Base-by-base conservation (phyloP, 768 basidiomycete species). In the Hydnomerulius pinastri region DNA sequence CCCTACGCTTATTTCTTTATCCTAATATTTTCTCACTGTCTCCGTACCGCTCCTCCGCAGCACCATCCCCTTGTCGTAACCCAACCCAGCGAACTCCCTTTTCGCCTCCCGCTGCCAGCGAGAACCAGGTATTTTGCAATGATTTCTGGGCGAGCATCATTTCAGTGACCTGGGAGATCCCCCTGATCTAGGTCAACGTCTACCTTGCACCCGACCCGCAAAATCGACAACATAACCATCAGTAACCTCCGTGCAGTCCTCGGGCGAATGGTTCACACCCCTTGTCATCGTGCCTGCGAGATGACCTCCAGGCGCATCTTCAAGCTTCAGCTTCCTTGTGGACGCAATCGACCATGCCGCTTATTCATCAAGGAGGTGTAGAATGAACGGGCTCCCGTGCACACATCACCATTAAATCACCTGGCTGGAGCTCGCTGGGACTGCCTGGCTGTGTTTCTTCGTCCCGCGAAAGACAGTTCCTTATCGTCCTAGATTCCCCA, bases 11-110 rank as follows among this genome's bases (percentile, higher is more conserved):
- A 28, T 43, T 49, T 43, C 32, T 23, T 35, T 27, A 32, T 23
- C 44, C 33, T 43, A 21, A 15, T 21, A 17, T 48, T 51, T 42
- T 64, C 59, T 49, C 64, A 65, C 60, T 54, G 30, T 39, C 37
- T 20, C 37, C 33, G 24, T 49, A 49, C 40, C 46, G 53, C 55
- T 56, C 57, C 54, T 67, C 64, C 64, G 63, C 64, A 66, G 61
- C 42, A 57, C 6, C 51, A n/a, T 13, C 39, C 24, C 30, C 25
- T 33, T 44, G 40, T 47, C 46, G 46, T 46, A 23, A 51, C 36
- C 6, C 51, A 57, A 50, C 57, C 52, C 56, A 55, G 63, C 60
- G 61, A 57, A 8, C 13, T 5, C 32, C 47, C 28, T 32, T 35
- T 17, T 17, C 32, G 27, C 28, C 20, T 40, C 53, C 32, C 45